Base-by-base conservation (phyloP, 352 stramenopile genomes). In the Globisporangium spiculum region DNA sequence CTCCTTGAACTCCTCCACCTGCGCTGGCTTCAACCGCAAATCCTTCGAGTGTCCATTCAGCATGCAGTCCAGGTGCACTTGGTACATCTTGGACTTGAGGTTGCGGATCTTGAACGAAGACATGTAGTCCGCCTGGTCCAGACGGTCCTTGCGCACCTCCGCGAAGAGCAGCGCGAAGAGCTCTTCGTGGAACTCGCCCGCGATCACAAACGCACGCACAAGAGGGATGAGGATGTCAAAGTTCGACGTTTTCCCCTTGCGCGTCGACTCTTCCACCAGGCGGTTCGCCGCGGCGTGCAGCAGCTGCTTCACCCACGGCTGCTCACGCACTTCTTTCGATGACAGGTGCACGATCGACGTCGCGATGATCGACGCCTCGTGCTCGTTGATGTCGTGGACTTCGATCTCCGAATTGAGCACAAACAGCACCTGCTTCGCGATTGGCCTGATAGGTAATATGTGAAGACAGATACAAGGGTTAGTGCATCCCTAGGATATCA, bases 61-160 rank as follows among this genome's bases (percentile, higher is more conserved):
- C 32, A 74, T 50, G 34, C 83, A 89, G 52, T 93, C 83, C 30
- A 93, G 27, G 62, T 93, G 81, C 62, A 90, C 67, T 58, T 90
- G 81, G 56, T 89, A 91, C 68, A 90, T 66, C 68, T 86, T 86
- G 18, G 74, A 72, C 63, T 77, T 79, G 24, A 85, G 71, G 8
- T 77, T 69, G 24, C 65, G 67, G 4, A 77, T 60, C 59, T 83
- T 86, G 53, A 76, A 76, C 18, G 60, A 58, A 18, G 79, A 71
- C 12, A 75, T 46, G 16, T 68, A 60, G 9, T 74, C 63, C 10
- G 77, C 76, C 20, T 54, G 41, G 27, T 88, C 80, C 46, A 91
- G 66, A 0, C 68, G 57, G 3, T 75, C 80, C 4, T 63, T 70
- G 59, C 84, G 84, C 2, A 87, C 65, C 38, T 80, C 72, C 14